Evolutionary conservation across 163 green algal genomes (phyloP).

Genomic region (Prototheca stagnorum): DNA sequence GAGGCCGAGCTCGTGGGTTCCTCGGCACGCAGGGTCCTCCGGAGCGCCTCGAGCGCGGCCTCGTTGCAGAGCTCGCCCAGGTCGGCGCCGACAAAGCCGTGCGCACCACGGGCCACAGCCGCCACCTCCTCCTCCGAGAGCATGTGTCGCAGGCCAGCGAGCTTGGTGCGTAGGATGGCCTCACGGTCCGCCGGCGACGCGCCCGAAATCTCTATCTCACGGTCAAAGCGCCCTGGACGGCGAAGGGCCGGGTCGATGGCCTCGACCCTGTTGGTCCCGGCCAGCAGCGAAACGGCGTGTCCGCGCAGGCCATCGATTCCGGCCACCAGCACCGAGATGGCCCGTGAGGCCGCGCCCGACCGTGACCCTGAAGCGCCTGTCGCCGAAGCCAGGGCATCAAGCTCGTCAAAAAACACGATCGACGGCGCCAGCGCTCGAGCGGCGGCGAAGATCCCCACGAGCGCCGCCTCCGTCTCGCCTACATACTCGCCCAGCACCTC

Average conservation of each 20-base stretch:
- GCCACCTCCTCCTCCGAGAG: constrained; percentile 39
- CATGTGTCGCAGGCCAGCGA: constrained; percentile 30
- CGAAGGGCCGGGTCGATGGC: constrained; percentile 72
- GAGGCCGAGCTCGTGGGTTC: too few relatives aligned
- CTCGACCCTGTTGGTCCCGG: constrained; percentile 72
- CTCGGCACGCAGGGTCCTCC: background rate
- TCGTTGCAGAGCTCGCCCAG: constrained; percentile 68
- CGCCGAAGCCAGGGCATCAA: background rate
- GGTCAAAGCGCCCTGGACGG: constrained; percentile 56
- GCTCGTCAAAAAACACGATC: background rate
- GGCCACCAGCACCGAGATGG: too few relatives aligned
- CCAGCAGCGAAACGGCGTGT: too few relatives aligned
- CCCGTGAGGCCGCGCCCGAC: constrained; percentile 34
- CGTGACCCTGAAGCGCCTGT: background rate
- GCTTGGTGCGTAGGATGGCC: constrained; percentile 45
- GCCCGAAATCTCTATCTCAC: constrained; percentile 53
- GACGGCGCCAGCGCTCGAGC: constrained; percentile 13
- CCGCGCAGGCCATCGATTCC: too few relatives aligned
- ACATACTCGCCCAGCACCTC: constrained; percentile 3
- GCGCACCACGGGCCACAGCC: constrained; percentile 35
- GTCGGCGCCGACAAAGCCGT: constrained; percentile 85
- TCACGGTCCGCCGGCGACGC: constrained; percentile 25
- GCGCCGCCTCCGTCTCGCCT: constrained; percentile 39
- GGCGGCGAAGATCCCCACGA: constrained; percentile 37
- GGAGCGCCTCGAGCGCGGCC: constrained; percentile 56